Evolutionary conservation across 108 stramenopile genomes (phyloP).

Genomic region (Cyclotella atomus): DNA sequence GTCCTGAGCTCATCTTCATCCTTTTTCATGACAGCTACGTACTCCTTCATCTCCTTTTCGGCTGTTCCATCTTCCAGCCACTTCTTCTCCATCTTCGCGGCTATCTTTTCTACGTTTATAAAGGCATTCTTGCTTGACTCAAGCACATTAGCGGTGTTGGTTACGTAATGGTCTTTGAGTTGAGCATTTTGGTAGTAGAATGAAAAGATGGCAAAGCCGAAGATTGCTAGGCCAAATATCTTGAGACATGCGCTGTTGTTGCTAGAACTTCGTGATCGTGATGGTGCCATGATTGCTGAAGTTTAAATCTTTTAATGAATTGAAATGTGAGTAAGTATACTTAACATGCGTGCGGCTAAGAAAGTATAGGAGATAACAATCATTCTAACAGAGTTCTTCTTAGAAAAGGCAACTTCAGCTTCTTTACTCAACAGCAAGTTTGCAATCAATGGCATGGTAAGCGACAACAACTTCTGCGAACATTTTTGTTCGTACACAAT

Average conservation of each 20-base stretch:
- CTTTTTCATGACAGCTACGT: background rate
- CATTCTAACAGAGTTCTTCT: no score
- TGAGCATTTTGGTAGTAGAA: slow-evolving; percentile 2
- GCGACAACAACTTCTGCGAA: no score
- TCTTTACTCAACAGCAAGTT: no score
- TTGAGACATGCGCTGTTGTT: background rate
- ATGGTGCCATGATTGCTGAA: background rate
- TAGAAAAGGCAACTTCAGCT: no score
- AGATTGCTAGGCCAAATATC: background rate
- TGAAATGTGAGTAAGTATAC: no score
- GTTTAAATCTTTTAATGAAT: no score
- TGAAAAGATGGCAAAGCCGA: background rate
- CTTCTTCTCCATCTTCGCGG: background rate
- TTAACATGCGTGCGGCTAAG: no score
- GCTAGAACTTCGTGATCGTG: background rate
- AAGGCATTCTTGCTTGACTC: background rate
- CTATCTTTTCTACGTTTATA: background rate
- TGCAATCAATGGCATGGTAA: no score
- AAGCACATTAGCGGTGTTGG: background rate
- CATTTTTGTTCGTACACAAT: no score
- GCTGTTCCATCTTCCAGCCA: background rate
- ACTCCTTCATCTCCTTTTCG: background rate
- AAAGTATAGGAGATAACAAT: no score
- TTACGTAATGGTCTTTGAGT: background rate
- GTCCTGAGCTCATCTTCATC: background rate